Base-by-base conservation (phyloP, 176 grass and related monocot genomes). In the Oryza glumipatula region DNA sequence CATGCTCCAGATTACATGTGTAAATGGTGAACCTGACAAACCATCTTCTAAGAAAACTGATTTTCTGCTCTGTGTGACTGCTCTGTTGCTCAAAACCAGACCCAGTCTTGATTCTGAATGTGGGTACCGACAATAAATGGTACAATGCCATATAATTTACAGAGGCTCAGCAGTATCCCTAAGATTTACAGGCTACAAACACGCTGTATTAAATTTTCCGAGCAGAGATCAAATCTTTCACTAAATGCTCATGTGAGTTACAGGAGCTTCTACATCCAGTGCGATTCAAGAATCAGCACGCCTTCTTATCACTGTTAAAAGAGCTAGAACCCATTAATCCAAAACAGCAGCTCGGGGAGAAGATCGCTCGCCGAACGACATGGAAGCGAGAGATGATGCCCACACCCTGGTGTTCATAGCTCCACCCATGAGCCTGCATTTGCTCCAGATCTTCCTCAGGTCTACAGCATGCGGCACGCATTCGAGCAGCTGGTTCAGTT, bases 361-460 rank as follows among this genome's bases (percentile, higher is more conserved):
- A 56, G 92, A 89, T 64, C 82, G 88, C 48, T 88, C 85, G 6
- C 93, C 87, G 12, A 92, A 72, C 0, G 90, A 92, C 23, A 94
- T 78, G 0, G 90, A 94, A 71, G 93, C 60, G 14, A 94, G 65
- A 47, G 93, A 94, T 2, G 92, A 90, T 5, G 90, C 87, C 93
- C 93, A 94, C 21, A 82, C 79, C 52, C 85, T 85, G 45, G 75
- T 81, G 26, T 92, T 94, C 51, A 74, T 92, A 15, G 82, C 70
- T 60, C 90, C 85, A 78, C 32, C 86, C 79, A 81, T 52, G 22
- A 93, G 81, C 74, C 86, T 95, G 86, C 89, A 80, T 70, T 90
- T 95, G 89, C 90, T 95, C 89, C 91, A 94, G 8, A 95, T 60
- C 88, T 89, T 93, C 51, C 85, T 92, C 26, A 95, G 44, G 80